Percentiles rank a stretch among this genome's conserved stretches.
These are phyloP conservation scores for Toxoplasma gondii DNA, from an alignment of 169 alveolate genomes.

Conservation along the genomic window DNA sequence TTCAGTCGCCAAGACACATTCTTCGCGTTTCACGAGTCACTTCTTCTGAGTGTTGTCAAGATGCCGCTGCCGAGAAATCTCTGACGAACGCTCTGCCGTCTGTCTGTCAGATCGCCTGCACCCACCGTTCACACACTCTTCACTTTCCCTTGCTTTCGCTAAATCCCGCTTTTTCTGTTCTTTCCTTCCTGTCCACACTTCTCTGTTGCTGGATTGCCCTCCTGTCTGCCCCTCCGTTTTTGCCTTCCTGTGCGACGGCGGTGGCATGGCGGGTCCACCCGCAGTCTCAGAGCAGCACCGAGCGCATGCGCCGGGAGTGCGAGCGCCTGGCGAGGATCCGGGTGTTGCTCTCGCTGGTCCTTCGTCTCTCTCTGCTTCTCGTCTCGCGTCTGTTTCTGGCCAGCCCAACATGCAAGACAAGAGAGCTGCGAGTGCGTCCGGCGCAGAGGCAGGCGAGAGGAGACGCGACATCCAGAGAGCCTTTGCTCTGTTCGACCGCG, in stretches of 20 bases:
- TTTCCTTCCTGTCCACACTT: background rate
- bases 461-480: background rate
- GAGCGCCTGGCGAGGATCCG: too few species aligned
- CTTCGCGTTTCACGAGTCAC: too few species aligned
- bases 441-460: background rate
- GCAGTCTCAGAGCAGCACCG: too few species aligned
- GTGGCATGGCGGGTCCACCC: too few species aligned
- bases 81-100: background rate
- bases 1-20: too few species aligned
- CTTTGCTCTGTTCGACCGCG: slow-evolving; percentile 14
- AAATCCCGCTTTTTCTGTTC: background rate
- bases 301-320: too few species aligned
- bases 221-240: too few species aligned
- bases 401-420: background rate
- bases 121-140: background rate
- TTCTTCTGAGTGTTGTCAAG: too few species aligned
- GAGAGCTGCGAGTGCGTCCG: background rate
- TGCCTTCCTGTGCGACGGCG: too few species aligned
- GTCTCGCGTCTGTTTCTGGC: background rate
- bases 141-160: background rate
- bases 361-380: background rate
- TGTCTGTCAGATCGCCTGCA: background rate
- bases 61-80: too few species aligned
- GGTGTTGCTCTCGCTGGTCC: too few species aligned
- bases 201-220: background rate